Conservation (phyloP, 352 stramenopile species). For the Peronospora tabacina region DNA sequence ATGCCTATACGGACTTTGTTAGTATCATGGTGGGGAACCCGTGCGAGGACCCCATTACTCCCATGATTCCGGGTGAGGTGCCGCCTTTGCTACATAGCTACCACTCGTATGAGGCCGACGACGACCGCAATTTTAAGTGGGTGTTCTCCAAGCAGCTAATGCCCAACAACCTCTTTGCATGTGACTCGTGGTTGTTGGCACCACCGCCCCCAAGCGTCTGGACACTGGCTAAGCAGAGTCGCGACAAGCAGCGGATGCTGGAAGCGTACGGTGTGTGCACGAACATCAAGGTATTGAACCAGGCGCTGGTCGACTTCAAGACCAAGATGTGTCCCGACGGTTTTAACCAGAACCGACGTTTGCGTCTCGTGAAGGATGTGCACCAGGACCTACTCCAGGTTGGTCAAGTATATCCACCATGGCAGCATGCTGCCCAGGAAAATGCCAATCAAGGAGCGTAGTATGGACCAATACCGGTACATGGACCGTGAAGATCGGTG, state of each 20-base stretch:
- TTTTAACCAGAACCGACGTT: conserved; percentile 60
- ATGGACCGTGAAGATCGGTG: too few species aligned
- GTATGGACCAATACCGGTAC: neutral
- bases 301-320: conserved; percentile 58
- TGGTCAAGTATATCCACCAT: conserved; percentile 34
- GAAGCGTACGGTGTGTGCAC: conserved; percentile 76
- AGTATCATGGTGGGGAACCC: conserved; percentile 52
- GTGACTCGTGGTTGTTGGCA: conserved; percentile 67
- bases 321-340: conserved; percentile 43
- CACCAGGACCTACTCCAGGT: conserved; percentile 39
- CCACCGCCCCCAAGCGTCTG: conserved; percentile 50
- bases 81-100: conserved; percentile 42
- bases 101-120: conserved; percentile 35
- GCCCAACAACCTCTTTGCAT: conserved; percentile 64
- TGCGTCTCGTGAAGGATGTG: conserved; percentile 46
- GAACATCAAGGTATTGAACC: conserved; percentile 65
- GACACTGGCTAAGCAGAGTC: conserved; percentile 43
- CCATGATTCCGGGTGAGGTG: conserved; percentile 37
- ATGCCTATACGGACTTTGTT: conserved; percentile 59
- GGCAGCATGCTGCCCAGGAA: conserved; percentile 36
- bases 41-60: conserved; percentile 39
- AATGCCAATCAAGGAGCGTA: conserved; percentile 15
- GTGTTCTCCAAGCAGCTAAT: conserved; percentile 58
- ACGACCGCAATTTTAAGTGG: conserved; percentile 48
- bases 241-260: conserved; percentile 41